Base-by-base conservation (phyloP, 2,329 filamentous ascomycete species). In the Neurospora sp. region DNA sequence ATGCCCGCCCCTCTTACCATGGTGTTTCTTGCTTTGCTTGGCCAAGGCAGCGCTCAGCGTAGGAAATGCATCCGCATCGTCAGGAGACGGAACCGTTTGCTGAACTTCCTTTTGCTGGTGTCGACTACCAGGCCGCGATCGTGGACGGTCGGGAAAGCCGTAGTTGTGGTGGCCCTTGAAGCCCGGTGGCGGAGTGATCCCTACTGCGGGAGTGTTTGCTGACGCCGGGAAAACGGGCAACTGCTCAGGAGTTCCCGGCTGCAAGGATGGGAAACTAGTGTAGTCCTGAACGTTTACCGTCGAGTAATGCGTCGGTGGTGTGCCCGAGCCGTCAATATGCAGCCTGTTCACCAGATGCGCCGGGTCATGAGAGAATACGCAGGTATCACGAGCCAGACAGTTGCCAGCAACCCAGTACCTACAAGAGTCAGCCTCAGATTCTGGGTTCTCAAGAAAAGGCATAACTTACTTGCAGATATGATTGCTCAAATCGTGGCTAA, bases 371-470 rank as follows among this genome's bases (percentile, higher is more conserved):
- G 95, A 98, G 82, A 99, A 99, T 71, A 97, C 92, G 80, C 96
- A 99, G 3, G 93, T 94, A 70, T 93, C 91, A 41, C 96, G 95
- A 23, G 96, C 96, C 40, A 99, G 86, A 78, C 96, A 99, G 76
- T 95, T 97, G 1, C 96, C 96, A 82, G 93, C 93, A 68, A 99
- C 86, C 92, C 94, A 99, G 79, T 98, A 98, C 79, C 92, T 96
- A 76, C 5, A 69, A 39, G 6, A 66, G 67, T 66, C 15, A 69
- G 62, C 11, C 62, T 40, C 19, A 28, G 15, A 4, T 17, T 19
- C 15, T 39, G 38, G 11, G 40, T 69, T 36, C 69, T 70, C 70
- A 62, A 68, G 62, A 28, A 33, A 28, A 37, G 28, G 68, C 6
- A 17, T 23, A 57, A 91, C 92, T 86, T 84, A 96, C 92, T 98